Base-by-base conservation (phyloP, 768 basidiomycete species). In the Leucocoprinus sp. region DNA sequence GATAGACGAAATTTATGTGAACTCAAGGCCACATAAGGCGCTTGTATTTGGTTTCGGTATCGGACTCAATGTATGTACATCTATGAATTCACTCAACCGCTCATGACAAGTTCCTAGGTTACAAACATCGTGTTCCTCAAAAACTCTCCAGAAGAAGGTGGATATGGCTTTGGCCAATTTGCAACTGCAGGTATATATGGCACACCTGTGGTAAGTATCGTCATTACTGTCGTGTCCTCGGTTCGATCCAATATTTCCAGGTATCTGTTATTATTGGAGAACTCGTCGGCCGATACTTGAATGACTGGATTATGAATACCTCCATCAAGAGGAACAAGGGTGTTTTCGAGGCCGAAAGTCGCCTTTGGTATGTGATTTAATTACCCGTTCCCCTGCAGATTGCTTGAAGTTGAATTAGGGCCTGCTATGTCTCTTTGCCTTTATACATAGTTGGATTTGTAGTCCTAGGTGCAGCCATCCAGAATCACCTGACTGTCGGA, bases 401-500 rank as follows among this genome's bases (percentile, higher is more conserved):
- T 4, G 15, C 21, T 15, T 23, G 8, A 19, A 9, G 56, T 60
- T 8, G 2, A 23, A 14, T 15, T 0, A n/a, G 75, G 74, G 65
- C 71, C 1, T 72, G 68, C 48, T 78, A 78, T 55, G 47, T 76
- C 40, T 75, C 74, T 0, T 58, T 77, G 5, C 72, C 71, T 2
- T 56, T 80, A 15, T 78, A 75, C 52, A 61, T 80, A 29, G 66
- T 61, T 35, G 78, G 79, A 3, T 77, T 78, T 52, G 55, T 77
- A 27, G 53, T 70, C 2, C 62, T 81, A 9, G 79, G 78, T 6
- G 72, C 66, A 0, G 56, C 70, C 2, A 62, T 78, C 34, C 64
- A 78, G 52, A 69, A 71, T 11, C 67, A 74, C 40, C 57, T 74
- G 2, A 66, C 62, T 31, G 56, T 71, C 17, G 73, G 64, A 8